Conservation (phyloP, 2,329 filamentous ascomycete species). For the Nigrospora oryzae region DNA sequence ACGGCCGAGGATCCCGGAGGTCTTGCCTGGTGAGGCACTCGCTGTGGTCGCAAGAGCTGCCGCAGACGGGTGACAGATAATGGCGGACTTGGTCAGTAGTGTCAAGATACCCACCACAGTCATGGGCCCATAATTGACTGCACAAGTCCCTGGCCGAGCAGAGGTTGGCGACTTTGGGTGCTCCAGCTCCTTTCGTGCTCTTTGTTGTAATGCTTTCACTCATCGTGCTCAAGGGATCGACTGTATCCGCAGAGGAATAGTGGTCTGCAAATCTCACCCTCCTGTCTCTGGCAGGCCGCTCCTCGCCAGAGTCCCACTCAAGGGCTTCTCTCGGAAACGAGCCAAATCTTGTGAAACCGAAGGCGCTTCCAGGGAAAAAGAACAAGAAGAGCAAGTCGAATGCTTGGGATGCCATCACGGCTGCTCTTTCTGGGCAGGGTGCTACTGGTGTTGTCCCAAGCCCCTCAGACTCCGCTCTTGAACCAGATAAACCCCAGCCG, state of each 20-base stretch:
- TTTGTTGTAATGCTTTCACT: background rate
- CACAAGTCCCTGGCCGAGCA: constrained; percentile 2
- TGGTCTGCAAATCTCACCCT: constrained; percentile 3
- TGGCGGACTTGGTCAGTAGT: constrained; percentile 4
- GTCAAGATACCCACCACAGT: constrained; percentile 3
- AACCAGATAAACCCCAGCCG: no score
- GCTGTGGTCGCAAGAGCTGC: constrained; percentile 1
- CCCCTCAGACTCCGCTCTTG: no score
- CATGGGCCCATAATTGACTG: constrained; percentile 2
- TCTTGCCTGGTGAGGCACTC: constrained; percentile 3
- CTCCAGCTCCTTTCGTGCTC: background rate
- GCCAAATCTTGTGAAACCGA: no score
- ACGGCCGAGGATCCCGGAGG: background rate
- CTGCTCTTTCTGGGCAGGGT: no score
- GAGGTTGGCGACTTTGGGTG: background rate
- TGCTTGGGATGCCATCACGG: no score
- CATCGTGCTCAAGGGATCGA: background rate
- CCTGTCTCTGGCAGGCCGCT: background rate
- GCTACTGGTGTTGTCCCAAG: no score
- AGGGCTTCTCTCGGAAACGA: no score
- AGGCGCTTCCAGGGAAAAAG: no score
- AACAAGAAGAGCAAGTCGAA: no score
- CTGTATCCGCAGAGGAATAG: background rate
- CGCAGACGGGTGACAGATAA: constrained; percentile 4
- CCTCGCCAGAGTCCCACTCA: background rate